Percentiles rank a stretch among this genome's conserved stretches.
phyloP scores from a whole-genome alignment of 768 basidiomycete species.

The Podaxis sp. region DNA sequence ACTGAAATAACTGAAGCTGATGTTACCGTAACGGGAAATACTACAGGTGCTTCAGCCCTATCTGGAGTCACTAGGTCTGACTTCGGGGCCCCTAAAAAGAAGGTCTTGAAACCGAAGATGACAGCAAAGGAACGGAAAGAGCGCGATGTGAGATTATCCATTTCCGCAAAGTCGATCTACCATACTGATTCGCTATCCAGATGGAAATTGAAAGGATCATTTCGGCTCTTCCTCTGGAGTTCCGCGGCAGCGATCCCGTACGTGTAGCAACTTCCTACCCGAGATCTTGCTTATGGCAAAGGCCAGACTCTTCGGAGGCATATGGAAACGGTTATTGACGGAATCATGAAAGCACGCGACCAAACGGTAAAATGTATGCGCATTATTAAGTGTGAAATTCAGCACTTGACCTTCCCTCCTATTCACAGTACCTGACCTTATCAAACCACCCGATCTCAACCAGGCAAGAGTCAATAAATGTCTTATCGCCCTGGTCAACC shows the following conservation, averaged over 20 bases:
- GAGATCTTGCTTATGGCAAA: conserved; percentile 2
- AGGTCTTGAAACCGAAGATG: conserved; percentile 62
- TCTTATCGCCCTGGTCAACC: conserved; percentile 84
- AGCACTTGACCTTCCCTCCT: not conserved
- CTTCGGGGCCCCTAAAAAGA: conserved; percentile 44
- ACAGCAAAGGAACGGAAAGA: conserved; percentile 84
- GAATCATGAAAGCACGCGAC: conserved; percentile 62
- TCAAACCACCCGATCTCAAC: conserved; percentile 78
- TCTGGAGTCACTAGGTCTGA: conserved; percentile 23
- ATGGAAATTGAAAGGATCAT: conserved; percentile 71
- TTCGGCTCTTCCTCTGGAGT: conserved; percentile 81
- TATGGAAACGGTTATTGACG: conserved; percentile 80
- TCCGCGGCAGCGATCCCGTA: conserved; percentile 85
- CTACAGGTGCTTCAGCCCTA: conserved; percentile 35
- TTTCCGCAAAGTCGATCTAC: not conserved
- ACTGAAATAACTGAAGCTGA: conserved; percentile 42
- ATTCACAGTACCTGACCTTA: conserved; percentile 67
- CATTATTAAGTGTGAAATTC: not conserved
- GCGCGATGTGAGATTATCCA: conserved; percentile 50
- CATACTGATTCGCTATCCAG: conserved; percentile 27
- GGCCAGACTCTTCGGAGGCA: conserved; percentile 67
- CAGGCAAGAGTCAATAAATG: conserved; percentile 94
- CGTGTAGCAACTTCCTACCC: conserved; percentile 25
- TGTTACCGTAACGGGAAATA: conserved; percentile 39
- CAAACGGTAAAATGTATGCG: conserved; percentile 64